phyloP scores from a whole-genome alignment of 2,329 filamentous ascomycete genomes.

The Rutstroemia sp. region DNA sequence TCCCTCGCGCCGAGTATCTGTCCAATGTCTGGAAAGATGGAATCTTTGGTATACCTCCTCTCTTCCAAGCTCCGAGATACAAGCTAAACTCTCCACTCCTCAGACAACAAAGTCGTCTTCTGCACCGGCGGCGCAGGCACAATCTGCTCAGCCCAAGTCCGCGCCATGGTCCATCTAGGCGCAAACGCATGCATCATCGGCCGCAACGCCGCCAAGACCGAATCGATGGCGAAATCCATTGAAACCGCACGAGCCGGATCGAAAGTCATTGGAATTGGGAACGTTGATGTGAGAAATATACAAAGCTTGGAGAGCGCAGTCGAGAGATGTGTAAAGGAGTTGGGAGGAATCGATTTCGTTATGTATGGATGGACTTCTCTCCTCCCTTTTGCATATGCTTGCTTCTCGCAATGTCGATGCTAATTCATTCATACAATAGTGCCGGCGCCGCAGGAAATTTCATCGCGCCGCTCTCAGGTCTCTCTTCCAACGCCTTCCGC shows the following conservation, averaged over 20 bases:
- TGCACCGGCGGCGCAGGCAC: slow-evolving; percentile 91
- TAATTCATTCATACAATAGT: slow-evolving; percentile 37
- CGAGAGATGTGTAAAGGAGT: slow-evolving; percentile 69
- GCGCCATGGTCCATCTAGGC: slow-evolving; percentile 83
- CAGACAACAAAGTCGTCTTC: slow-evolving; percentile 83
- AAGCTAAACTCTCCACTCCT: slow-evolving; percentile 5
- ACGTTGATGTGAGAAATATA: slow-evolving; percentile 68
- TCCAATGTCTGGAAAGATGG: slow-evolving; percentile 81
- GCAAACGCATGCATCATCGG: slow-evolving; percentile 93
- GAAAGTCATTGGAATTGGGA: slow-evolving; percentile 80
- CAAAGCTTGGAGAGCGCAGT: slow-evolving; percentile 66
- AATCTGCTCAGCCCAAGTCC: slow-evolving; percentile 90
- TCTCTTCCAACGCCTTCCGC: slow-evolving; percentile 88
- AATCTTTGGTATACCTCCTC: slow-evolving; percentile 61
- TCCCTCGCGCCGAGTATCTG: slow-evolving; percentile 67
- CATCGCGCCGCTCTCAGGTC: slow-evolving; percentile 71
- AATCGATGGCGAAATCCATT: slow-evolving; percentile 72
- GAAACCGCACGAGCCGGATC: slow-evolving; percentile 69
- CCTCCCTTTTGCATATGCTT: slow-evolving; percentile 2
- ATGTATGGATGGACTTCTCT: slow-evolving; percentile 55
- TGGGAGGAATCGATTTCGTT: slow-evolving; percentile 85
- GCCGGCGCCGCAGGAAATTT: slow-evolving; percentile 96
- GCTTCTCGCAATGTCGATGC: neutral
- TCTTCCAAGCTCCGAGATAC: neutral
- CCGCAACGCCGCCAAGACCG: slow-evolving; percentile 82